Evolutionary conservation across 371 early-diverging fungal species (phyloP), one percentile per base, ranked within the genome.

Genomic region (Dentiscutata heterogama): DNA sequence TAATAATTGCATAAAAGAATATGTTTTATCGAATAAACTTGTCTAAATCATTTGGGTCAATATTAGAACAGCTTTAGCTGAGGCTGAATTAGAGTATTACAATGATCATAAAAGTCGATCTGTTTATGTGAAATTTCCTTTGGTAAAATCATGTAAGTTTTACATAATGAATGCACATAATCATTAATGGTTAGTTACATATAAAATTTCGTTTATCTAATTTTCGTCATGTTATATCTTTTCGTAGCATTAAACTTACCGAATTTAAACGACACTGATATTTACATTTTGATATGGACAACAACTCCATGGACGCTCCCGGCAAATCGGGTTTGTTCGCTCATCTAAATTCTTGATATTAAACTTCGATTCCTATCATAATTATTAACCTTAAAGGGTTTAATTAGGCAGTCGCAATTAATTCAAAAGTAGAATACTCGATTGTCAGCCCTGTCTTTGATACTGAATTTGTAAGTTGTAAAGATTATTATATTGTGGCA

Each of bases 241-340:
- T 58, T 58, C n/a, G 25, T 31, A 75, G 60, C 31, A 6, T 18
- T 58, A 27, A 27, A 27, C 29, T 54, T 50, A 5, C 73, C 14
- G 25, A 22, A 20, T 78, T 22, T 85, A 71, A 39, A 63, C 64
- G 42, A 54, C 22, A 20, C 71, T 84, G 2, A 79, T 1, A 3
- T 93, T 1, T 82, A 88, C 70, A 91, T 94, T 7, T 85, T 97
- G 10, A 92, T 96, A 13, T 99, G 98, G 98, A 98, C 98, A 1
- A 99, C 99, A 0, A 99, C 99, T 0, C 98, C 99, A 0, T 98
- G 98, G 98, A 98, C 98, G 1, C 85, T 98, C 7, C 97, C 97
- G 0, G 93, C 97, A 27, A 98, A 98, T 86, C 87, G 89, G 56
- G 89, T 88, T 89, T 78, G 35, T 50, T 46, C 46, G 46, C 7